These are phyloP conservation scores for Nemophila menziesii DNA, from an alignment of 257 asterid genomes.

Conservation along the genomic window DNA sequence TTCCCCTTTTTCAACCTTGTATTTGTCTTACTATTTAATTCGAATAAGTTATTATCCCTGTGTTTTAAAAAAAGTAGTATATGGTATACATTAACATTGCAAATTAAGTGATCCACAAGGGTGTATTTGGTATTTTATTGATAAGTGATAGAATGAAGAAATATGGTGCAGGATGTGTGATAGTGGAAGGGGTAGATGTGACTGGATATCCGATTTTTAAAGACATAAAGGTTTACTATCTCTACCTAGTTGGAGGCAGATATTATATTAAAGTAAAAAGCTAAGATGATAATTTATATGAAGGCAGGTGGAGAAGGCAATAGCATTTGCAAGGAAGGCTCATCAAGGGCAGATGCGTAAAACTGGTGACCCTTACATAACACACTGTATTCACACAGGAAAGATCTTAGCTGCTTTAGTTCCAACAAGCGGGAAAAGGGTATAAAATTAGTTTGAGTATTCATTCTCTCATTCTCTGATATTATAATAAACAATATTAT, in stretches of 20 bases:
- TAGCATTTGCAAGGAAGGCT: conserved; percentile 84
- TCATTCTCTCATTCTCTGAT: conserved; percentile 4
- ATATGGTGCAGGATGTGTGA: conserved; percentile 56
- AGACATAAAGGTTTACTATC: conserved; percentile 72
- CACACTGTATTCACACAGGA: conserved; percentile 94
- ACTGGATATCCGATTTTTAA: conserved; percentile 74
- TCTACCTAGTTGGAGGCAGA: conserved; percentile 29
- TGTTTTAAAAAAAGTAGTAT: too few relatives aligned
- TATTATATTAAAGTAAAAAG: conserved; percentile 13
- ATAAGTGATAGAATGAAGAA: conserved; percentile 11
- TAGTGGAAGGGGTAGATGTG: conserved; percentile 88
- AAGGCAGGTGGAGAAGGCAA: conserved; percentile 99
- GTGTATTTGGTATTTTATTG: too few relatives aligned
- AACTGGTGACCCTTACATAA: conserved; percentile 94
- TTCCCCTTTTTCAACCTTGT: neutral
- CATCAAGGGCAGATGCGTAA: conserved; percentile 84
- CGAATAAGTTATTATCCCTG: neutral
- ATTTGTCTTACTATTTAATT: neutral
- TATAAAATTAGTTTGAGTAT: conserved; percentile 14
- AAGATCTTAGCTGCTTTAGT: conserved; percentile 70
- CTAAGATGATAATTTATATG: conserved; percentile 44
- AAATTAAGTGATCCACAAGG: too few relatives aligned
- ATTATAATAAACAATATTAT: conserved; percentile 10
- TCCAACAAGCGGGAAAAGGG: conserved; percentile 77
- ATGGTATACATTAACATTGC: too few relatives aligned